Evolutionary conservation across 805 yeast genomes (phyloP), one percentile per base, ranked within the genome.

Genomic region (Ogataea neopini): DNA sequence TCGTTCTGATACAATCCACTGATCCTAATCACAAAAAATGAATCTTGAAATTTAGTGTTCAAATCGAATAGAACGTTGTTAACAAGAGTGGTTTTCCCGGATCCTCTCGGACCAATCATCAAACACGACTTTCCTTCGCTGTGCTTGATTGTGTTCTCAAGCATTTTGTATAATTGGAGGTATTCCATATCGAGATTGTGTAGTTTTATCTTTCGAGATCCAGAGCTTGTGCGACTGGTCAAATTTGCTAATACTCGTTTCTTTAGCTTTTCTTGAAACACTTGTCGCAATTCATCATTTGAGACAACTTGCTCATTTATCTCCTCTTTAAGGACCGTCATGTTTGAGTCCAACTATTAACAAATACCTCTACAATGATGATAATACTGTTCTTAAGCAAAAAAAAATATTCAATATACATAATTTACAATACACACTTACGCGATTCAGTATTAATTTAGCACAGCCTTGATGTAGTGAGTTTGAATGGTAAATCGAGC

Each of bases 111-210:
- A 0, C 98, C 98, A 38, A 90, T 74, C 1, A 92, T 49, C 6
- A 92, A 68, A 10, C 83, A 79, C 2, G 97, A 92, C 60, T 88
- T 89, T 6, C 96, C 91, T 52, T 89, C 94, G 23, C 79, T 75
- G 50, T 79, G 79, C 19, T 71, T 68, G 1, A 90, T 74, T 0
- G 96, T 83, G 51, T 81, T 82, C 42, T 79, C 80, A 43, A 91
- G 61, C 54, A 88, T 63, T 10, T 70, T 67, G 51, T 76, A 78
- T 1, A 91, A 61, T 51, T 86, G 86, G 1, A 67, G 51, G 50
- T 71, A 71, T 36, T 75, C 72, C 3, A 58, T 66, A 3, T 69
- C 76, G 3, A 75, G 53, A 7, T 68, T 71, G 32, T 68, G 64
- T 10, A 71, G 64, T 17, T 32, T 20, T 9, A 57, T 32, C n/a